A percentile compares a stretch with the other conserved stretches of the same genome.
phyloP scores from a whole-genome alignment of 768 basidiomycete species.

The Amanita molliuscula region DNA sequence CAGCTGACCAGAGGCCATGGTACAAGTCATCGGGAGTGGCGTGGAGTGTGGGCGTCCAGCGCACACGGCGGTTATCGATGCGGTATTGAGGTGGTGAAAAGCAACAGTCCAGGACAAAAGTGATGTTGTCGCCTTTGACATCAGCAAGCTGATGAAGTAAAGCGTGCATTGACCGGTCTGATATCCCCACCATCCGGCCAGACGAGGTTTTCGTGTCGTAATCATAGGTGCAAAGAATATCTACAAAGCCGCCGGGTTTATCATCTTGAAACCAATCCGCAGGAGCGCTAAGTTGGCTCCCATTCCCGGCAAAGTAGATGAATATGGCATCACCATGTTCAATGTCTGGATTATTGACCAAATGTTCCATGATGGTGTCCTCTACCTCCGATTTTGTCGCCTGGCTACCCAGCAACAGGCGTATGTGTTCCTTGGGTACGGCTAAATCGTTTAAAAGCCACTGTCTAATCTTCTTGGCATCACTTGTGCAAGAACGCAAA shows the following conservation, averaged over 20 bases:
- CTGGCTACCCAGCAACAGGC: conserved; percentile 42
- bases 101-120: conserved; percentile 56
- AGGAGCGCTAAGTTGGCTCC: conserved; percentile 47
- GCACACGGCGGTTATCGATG: conserved; percentile 34
- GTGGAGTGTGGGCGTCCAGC: conserved; percentile 54
- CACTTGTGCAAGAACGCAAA: conserved; percentile 53
- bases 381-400: conserved; percentile 57
- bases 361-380: conserved; percentile 47
- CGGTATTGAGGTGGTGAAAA: conserved; percentile 36
- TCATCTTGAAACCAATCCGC: conserved; percentile 45
- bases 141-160: conserved; percentile 47
- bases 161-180: conserved; percentile 53
- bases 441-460: conserved; percentile 49
- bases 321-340: conserved; percentile 53
- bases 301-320: conserved; percentile 70
- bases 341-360: conserved; percentile 52
- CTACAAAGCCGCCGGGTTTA: conserved; percentile 20
- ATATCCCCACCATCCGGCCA: conserved; percentile 50
- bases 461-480: conserved; percentile 45
- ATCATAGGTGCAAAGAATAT: conserved; percentile 60
- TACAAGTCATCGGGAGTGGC: conserved; percentile 45
- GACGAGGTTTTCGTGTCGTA: conserved; percentile 39
- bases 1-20: conserved; percentile 41
- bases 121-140: conserved; percentile 60
- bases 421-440: conserved; percentile 49